phyloP scores from a whole-genome alignment of 208 protist species.

The Crithidia fasciculata region DNA sequence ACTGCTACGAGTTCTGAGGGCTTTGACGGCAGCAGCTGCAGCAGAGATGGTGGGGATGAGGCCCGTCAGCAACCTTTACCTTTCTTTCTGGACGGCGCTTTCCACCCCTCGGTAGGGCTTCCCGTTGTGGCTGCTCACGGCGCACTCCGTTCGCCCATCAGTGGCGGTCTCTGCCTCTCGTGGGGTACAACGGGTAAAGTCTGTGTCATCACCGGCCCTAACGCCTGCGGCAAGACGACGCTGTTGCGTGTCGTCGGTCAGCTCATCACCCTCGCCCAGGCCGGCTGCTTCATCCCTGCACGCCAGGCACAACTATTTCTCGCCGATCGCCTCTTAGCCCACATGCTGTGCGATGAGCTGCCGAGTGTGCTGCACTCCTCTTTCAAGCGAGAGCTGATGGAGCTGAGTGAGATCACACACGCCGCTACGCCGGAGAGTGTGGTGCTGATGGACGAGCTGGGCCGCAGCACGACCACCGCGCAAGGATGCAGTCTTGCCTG shows the following conservation, averaged over 20 bases:
- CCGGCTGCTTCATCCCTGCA: conserved; percentile 92
- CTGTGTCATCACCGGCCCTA: conserved; percentile 91
- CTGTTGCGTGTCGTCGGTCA: conserved; percentile 91
- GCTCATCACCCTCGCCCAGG: conserved; percentile 90
- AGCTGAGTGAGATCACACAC: conserved; percentile 78
- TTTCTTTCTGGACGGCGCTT: conserved; percentile 14
- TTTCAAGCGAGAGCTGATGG: conserved; percentile 73
- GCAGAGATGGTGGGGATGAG: background rate
- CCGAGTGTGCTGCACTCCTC: conserved; percentile 65
- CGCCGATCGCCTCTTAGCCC: conserved; percentile 73
- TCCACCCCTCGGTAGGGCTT: conserved; percentile 21
- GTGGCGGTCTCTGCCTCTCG: conserved; percentile 20
- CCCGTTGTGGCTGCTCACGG: background rate
- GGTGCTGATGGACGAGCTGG: conserved; percentile 98
- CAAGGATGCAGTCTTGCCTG: conserved; percentile 96
- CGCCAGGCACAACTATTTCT: conserved; percentile 55
- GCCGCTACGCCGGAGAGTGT: conserved; percentile 91
- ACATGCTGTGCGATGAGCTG: conserved; percentile 85
- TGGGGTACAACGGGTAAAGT: conserved; percentile 46
- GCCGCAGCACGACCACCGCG: conserved; percentile 94
- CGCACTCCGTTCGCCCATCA: background rate
- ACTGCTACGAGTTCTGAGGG: too few relatives aligned
- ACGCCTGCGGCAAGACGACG: conserved; percentile 95
- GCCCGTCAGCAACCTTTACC: background rate
- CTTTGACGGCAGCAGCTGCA: background rate